These are phyloP conservation scores for Extremus antarcticus DNA, from an alignment of 495 filamentous ascomycete genomes.

Conservation along the genomic window DNA sequence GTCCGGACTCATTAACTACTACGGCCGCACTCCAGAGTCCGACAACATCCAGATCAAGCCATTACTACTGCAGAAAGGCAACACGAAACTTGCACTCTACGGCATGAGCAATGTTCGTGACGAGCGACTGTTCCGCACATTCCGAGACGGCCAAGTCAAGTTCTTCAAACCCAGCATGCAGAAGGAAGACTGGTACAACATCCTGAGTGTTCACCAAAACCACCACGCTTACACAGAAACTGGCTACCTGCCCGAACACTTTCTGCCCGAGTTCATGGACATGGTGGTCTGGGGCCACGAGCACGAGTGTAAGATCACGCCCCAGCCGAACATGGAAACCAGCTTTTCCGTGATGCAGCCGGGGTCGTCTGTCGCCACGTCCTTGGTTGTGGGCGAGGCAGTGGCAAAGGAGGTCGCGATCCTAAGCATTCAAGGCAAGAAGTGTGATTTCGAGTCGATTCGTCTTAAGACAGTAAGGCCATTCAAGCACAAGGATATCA, in stretches of 20 bases:
- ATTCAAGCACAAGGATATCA: slow-evolving; percentile 77
- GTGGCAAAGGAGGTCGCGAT: slow-evolving; percentile 85
- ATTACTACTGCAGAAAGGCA: slow-evolving; percentile 83
- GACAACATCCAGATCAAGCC: slow-evolving; percentile 89
- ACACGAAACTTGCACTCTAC: slow-evolving; percentile 88
- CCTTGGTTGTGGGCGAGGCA: slow-evolving; percentile 79
- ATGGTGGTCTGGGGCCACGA: slow-evolving; percentile 96
- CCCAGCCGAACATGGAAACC: slow-evolving; percentile 67
- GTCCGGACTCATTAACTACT: slow-evolving; percentile 90
- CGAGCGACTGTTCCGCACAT: slow-evolving; percentile 86
- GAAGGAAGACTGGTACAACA: slow-evolving; percentile 87
- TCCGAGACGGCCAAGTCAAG: slow-evolving; percentile 82
- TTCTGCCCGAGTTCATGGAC: slow-evolving; percentile 85
- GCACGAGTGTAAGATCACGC: slow-evolving; percentile 90
- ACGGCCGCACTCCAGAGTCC: slow-evolving; percentile 78
- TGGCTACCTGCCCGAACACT: slow-evolving; percentile 84
- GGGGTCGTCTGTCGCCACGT: slow-evolving; percentile 91
- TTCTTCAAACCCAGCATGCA: slow-evolving; percentile 81
- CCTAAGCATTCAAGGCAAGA: slow-evolving; percentile 67
- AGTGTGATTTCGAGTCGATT: slow-evolving; percentile 71
- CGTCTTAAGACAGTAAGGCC: slow-evolving; percentile 81
- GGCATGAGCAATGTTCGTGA: slow-evolving; percentile 95
- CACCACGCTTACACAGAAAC: slow-evolving; percentile 84
- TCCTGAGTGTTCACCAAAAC: slow-evolving; percentile 95
- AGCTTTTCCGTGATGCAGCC: slow-evolving; percentile 95